A percentile compares a stretch with the other conserved stretches of the same genome.
phyloP scores from a whole-genome alignment of 139 green algal species.

The Tetraselmis chui region DNA sequence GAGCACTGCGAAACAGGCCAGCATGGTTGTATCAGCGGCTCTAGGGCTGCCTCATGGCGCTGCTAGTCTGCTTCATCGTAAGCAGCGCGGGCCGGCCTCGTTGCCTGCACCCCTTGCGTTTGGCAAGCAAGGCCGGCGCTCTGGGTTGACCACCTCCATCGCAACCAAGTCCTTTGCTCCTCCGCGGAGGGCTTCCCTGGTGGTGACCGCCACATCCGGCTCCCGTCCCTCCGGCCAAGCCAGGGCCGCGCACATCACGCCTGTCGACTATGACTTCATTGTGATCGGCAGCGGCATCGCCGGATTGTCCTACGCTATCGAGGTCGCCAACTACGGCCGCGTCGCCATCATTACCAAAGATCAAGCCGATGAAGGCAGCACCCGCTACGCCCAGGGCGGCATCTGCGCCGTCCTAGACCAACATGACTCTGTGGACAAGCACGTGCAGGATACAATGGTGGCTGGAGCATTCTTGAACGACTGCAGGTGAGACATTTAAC shows the following conservation, averaged over 20 bases:
- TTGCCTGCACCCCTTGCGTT: no score
- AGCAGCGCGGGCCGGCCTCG: no score
- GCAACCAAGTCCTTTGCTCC: no score
- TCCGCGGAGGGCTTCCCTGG: no score
- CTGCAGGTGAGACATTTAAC: constrained; percentile 58
- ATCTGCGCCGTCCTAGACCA: constrained; percentile 90
- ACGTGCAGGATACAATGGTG: constrained; percentile 86
- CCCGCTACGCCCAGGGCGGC: constrained; percentile 84
- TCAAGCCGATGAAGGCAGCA: constrained; percentile 69
- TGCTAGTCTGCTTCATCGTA: no score
- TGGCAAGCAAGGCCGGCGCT: no score
- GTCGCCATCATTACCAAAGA: constrained; percentile 95
- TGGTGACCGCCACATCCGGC: no score
- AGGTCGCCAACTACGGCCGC: constrained; percentile 80
- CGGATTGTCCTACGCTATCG: constrained; percentile 90
- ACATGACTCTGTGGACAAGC: constrained; percentile 72
- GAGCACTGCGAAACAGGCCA: no score
- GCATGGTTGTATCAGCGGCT: no score
- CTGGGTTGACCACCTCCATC: no score
- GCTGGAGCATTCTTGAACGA: constrained; percentile 79
- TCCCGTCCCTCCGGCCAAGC: not conserved
- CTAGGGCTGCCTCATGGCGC: no score
- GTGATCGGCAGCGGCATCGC: constrained; percentile 94
- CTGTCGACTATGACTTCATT: constrained; percentile 67
- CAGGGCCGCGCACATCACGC: not conserved